A percentile compares a stretch with the other conserved stretches of the same genome.
These are phyloP conservation scores for Meyerozyma elateridarum DNA, from an alignment of 1,139 yeast genomes.

Conservation along the genomic window DNA sequence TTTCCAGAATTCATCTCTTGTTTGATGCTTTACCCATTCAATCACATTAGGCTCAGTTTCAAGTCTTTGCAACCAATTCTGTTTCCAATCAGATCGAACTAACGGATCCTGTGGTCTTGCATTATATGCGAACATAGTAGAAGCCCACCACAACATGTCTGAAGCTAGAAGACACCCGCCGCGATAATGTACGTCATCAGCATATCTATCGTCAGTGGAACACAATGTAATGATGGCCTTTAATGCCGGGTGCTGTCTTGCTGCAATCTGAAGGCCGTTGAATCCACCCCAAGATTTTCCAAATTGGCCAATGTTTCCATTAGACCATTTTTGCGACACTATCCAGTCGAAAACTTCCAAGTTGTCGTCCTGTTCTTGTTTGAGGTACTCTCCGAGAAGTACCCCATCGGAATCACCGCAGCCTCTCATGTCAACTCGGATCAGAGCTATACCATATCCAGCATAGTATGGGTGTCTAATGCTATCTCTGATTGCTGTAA, in stretches of 20 bases:
- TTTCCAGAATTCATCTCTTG: constrained; percentile 38
- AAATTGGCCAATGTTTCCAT: constrained; percentile 39
- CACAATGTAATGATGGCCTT: constrained; percentile 34
- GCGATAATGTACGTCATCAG: constrained; percentile 41
- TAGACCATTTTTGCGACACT: constrained; percentile 32
- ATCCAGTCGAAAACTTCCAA: constrained; percentile 38
- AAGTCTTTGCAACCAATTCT: constrained; percentile 32
- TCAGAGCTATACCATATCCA: constrained; percentile 37
- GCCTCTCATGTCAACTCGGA: constrained; percentile 42
- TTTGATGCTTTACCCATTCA: constrained; percentile 36
- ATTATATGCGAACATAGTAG: constrained; percentile 35
- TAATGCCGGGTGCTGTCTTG: constrained; percentile 38
- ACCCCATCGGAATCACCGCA: constrained; percentile 35
- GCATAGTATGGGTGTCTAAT: constrained; percentile 41
- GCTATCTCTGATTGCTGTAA: constrained; percentile 36
- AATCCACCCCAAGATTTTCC: constrained; percentile 47
- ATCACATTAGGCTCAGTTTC: constrained; percentile 30
- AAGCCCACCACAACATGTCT: constrained; percentile 45
- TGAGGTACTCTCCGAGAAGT: constrained; percentile 32
- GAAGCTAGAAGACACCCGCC: constrained; percentile 38
- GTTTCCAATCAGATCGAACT: constrained; percentile 32
- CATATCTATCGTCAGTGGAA: constrained; percentile 40
- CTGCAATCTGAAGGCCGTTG: constrained; percentile 38
- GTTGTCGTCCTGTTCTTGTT: constrained; percentile 38
- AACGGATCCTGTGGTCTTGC: constrained; percentile 40